phyloP scores from a whole-genome alignment of 106 monocot genomes.

The Dendrobium chrysotoxum region DNA sequence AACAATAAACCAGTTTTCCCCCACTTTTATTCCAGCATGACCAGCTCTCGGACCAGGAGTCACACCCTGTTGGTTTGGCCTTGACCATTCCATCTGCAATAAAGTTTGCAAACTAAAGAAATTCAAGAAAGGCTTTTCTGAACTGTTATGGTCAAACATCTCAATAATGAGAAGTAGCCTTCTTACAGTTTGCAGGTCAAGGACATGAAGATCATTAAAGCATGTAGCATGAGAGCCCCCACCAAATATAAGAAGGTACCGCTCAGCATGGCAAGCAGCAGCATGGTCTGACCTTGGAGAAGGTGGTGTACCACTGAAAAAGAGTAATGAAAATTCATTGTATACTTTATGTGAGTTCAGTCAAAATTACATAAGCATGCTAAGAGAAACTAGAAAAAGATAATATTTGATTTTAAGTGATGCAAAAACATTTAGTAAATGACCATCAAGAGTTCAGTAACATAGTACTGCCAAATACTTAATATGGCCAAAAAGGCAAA shows the following conservation, averaged over 20 bases:
- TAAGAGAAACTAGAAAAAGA: not conserved
- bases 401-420: not conserved
- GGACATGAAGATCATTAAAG: constrained; percentile 97
- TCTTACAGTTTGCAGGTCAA: constrained; percentile 89
- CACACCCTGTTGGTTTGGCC: constrained; percentile 77
- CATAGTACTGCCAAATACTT: not conserved
- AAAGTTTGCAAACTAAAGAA: constrained; percentile 11
- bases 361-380: not conserved
- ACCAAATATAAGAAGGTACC: constrained; percentile 96
- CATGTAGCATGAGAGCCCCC: constrained; percentile 95
- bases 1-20: constrained; percentile 97
- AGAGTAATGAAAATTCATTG: not conserved
- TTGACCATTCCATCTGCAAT: constrained; percentile 98
- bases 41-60: constrained; percentile 86
- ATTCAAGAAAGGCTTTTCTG: not conserved
- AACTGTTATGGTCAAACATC: not conserved
- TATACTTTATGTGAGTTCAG: not conserved
- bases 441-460: constrained; percentile 3
- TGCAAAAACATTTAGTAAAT: not conserved
- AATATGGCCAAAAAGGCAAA: not conserved
- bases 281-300: constrained; percentile 97
- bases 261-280: constrained; percentile 90
- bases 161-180: not conserved
- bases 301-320: constrained; percentile 75
- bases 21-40: constrained; percentile 88